These are phyloP conservation scores for Trypanosoma melophagium DNA, from an alignment of 208 protist species.

Conservation along the genomic window DNA sequence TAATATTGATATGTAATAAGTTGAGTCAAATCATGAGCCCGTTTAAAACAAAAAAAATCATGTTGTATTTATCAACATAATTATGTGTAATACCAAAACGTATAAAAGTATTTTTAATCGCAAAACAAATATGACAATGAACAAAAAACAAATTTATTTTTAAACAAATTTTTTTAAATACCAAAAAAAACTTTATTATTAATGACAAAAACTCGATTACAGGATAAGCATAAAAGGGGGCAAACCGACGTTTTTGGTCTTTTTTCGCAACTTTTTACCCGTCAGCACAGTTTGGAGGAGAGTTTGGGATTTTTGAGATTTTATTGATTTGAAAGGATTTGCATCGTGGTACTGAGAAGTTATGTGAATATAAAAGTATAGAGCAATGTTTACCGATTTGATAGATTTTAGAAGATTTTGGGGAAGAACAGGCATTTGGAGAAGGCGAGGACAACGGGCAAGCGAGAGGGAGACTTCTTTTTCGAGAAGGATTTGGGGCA, in stretches of 20 bases:
- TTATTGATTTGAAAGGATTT: conserved; percentile 24
- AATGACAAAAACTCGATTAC: too few relatives aligned
- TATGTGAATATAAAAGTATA: conserved; percentile 38
- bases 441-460: conserved; percentile 44
- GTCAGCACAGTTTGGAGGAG: conserved; percentile 18
- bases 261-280: neutral
- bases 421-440: conserved; percentile 48
- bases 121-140: conserved; percentile 16
- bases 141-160: conserved; percentile 28
- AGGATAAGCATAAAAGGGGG: conserved; percentile 10
- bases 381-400: conserved; percentile 33
- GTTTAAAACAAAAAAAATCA: conserved; percentile 39
- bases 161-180: too few relatives aligned
- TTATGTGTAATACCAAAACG: too few relatives aligned
- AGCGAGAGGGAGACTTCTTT: conserved; percentile 36
- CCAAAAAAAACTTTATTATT: conserved; percentile 7
- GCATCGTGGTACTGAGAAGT: conserved; percentile 38
- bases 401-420: conserved; percentile 47
- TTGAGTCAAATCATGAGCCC: conserved; percentile 40
- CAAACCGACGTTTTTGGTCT: conserved; percentile 9
- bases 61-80: conserved; percentile 43
- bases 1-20: conserved; percentile 47
- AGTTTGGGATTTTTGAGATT: conserved; percentile 24
- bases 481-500: conserved; percentile 31
- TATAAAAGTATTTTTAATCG: too few relatives aligned